These are phyloP conservation scores for Coix lacrymajobi DNA, from an alignment of 176 grass and related monocot genomes.

Conservation along the genomic window DNA sequence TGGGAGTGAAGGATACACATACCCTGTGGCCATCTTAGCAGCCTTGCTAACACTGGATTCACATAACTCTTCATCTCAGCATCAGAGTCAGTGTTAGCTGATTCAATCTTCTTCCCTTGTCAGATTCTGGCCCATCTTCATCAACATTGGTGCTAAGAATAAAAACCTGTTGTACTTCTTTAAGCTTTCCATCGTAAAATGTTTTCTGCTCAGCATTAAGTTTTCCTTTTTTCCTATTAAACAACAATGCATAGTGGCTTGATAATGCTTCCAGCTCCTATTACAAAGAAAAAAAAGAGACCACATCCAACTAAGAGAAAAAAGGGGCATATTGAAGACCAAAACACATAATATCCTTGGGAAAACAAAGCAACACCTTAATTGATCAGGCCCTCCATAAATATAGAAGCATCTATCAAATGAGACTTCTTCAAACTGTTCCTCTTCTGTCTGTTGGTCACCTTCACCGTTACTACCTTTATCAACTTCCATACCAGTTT, in stretches of 20 bases:
- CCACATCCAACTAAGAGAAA: neutral
- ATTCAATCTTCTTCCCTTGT: slow-evolving; percentile 82
- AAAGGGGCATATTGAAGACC: neutral
- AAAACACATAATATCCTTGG: slow-evolving; percentile 5
- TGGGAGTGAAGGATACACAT: slow-evolving; percentile 14
- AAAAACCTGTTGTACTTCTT: slow-evolving; percentile 82
- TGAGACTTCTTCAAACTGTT: slow-evolving; percentile 88
- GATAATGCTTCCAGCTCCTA: slow-evolving; percentile 95
- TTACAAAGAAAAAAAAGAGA: slow-evolving; percentile 1
- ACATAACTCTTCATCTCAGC: slow-evolving; percentile 79
- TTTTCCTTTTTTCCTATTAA: slow-evolving; percentile 92
- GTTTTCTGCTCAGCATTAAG: slow-evolving; percentile 76
- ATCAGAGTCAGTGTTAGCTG: slow-evolving; percentile 56
- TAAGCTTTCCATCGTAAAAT: slow-evolving; percentile 69
- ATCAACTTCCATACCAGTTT: slow-evolving; percentile 92
- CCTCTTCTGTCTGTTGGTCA: slow-evolving; percentile 60
- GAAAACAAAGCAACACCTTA: slow-evolving; percentile 58
- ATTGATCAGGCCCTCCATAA: slow-evolving; percentile 97
- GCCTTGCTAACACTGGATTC: slow-evolving; percentile 91
- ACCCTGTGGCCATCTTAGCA: slow-evolving; percentile 97
- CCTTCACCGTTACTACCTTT: slow-evolving; percentile 47
- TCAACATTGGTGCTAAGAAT: slow-evolving; percentile 60
- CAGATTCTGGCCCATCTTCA: slow-evolving; percentile 66
- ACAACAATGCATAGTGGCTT: slow-evolving; percentile 81
- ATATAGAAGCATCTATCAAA: slow-evolving; percentile 99